Base-by-base conservation (phyloP, 2,329 filamentous ascomycete genomes). In the Phyllosticta citriasiana region DNA sequence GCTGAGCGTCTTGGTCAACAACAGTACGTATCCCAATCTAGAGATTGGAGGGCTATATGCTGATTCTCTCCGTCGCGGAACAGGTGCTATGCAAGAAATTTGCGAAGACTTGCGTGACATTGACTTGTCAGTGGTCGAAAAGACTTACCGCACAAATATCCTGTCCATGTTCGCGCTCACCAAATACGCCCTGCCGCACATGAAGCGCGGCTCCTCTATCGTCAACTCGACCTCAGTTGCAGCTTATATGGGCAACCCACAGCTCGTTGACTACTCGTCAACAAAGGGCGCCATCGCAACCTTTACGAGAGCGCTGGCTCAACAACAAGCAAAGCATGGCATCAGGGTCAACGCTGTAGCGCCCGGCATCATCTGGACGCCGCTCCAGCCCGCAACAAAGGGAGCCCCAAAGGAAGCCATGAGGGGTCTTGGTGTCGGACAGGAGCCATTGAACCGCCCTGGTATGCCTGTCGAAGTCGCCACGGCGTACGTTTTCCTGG, bases 211-310 rank as follows among this genome's bases (percentile, higher is more conserved):
- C 55, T 53, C 55, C 19, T 79, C 77, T 2, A 84, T 85, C 65
- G 81, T 84, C 70, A 85, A 84, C 70, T 79, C 78, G 1, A 78
- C 80, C 0, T 83, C 80, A 0, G 75, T 80, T 0, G 78, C 79
- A n/a, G 77, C 79, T 1, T 84, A 83, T 70, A 75, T 80, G 61
- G 82, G 82, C 1, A 81, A 68, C 62, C 66, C 68, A 2, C 62
- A 66, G 19, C 62, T 65, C 19, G 69, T 84, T 1, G 83, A 85
- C 67, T 85, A 84, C 65, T 74, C 79, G 2, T 72, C 81, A 9
- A 84, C 81, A 5, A 85, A 86, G 66, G 82, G 81, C 6, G 82
- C 82, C 25, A 83, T 85, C 61, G 76, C 78, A 2, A 78, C 78
- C 0, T 84, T 85, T 65, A 84, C 82, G 0, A 73, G 78, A 12